Base-by-base conservation (phyloP, 768 basidiomycete genomes). In the Amanita pseudoporphyria region DNA sequence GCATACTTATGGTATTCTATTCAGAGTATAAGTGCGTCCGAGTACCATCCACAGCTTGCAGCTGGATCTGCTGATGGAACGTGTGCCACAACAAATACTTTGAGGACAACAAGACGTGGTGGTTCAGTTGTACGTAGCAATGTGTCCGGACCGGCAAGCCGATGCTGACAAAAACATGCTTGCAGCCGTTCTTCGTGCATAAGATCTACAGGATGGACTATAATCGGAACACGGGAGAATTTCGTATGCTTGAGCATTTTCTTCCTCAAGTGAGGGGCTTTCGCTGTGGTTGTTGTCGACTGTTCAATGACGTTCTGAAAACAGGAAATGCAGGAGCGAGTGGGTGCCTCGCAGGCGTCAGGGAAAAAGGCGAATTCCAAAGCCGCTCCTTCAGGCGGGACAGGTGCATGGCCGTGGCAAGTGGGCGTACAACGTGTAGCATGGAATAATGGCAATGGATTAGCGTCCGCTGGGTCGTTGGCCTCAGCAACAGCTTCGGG, bases 181-280 rank as follows among this genome's bases (percentile, higher is more conserved):
- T 16, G 5, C 53, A 89, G 85, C 84, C 87, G 0, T 84, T 87
- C 58, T 79, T 90, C 54, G 71, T 81, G 13, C 84, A 88, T 62
- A 82, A 79, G 62, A 72, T 95, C 14, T 96, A 80, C 58, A 87
- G 88, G 59, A 73, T 98, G 46, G 95, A 98, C 64, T 91, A 88
- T 58, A 91, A 81, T 56, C 80, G 84, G 35, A 77, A 73, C 6
- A 78, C 77, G 0, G 78, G 79, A 18, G 79, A 88, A 52, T 92
- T 78, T 60, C 73, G 94, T n/a, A n/a, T n/a, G n/a, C n/a, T n/a
- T n/a, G n/a, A n/a, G n/a, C n/a, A n/a, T n/a, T n/a, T n/a, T n/a
- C 63, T 85, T 6, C 89, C 93, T 1, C 78, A 82, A 65, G 92
- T 82, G 19, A 44, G 33, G 54, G 53, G 30, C 19, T 9, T 3